Evolutionary conservation across 805 yeast genomes (phyloP), one percentile per base, ranked within the genome.

Genomic region (Ogataea populi-albae): DNA sequence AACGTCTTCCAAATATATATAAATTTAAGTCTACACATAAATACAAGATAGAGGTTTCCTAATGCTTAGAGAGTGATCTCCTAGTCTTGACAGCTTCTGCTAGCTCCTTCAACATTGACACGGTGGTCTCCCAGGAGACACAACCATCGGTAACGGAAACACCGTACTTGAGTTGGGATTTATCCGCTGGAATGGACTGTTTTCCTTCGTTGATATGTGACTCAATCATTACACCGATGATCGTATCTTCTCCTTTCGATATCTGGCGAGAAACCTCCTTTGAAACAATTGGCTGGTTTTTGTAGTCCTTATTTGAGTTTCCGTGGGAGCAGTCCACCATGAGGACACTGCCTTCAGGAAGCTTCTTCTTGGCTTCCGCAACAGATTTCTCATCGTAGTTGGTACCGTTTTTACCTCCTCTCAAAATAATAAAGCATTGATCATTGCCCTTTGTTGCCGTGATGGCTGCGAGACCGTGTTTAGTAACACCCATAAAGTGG

Each of bases 291-390:
- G 98, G 97, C 69, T 93, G 98, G 69, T 93, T 93, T 60, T 79
- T 77, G 80, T 77, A 88, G 68, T 93, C 93, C 68, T 93, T 93
- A 65, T 74, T 79, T 24, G 97, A 88, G 73, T 93, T 93, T 54
- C 96, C 98, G 66, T 93, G 98, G 30, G 97, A 89, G 68, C 96
- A 93, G 68, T 93, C 98, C 44, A 93, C 84, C 98, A 93, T 93
- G 53, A 87, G 63, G 37, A 73, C 70, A 42, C 54, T 66, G 53
- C 66, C 72, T 63, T 61, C 64, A 40, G 70, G 80, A 50, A 72
- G 65, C 23, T 66, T 61, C 17, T 61, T 69, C 68, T 87, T 82
- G 46, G 94, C 93, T 25, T 72, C 81, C 26, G 73, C 69, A 26
- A 93, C 86, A n/a, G 84, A 75, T 38, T 68, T 75, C 46, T 77